Conservation (phyloP, 2,329 filamentous ascomycete genomes). For the Aspergillus hortae region DNA sequence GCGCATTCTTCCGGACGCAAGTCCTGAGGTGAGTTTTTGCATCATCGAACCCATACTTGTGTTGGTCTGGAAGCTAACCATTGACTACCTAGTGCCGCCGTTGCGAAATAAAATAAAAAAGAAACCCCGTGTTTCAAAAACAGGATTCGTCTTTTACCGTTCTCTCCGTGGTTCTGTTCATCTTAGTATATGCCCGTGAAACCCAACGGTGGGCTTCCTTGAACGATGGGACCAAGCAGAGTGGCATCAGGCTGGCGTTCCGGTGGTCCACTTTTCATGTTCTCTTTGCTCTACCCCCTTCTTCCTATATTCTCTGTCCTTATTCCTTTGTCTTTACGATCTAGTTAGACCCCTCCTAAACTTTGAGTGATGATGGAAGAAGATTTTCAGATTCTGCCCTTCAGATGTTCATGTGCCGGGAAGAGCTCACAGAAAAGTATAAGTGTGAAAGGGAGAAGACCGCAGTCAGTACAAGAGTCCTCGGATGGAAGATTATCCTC, state of each 20-base stretch:
- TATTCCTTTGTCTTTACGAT: constrained; percentile 16
- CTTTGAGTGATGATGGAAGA: constrained; percentile 2
- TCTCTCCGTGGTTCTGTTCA: constrained; percentile 31
- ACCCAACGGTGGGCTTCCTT: constrained; percentile 17
- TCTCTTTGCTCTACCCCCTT: constrained; percentile 19
- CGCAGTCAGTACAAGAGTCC: too few species aligned
- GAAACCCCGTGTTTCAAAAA: constrained; percentile 6
- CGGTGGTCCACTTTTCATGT: constrained; percentile 31
- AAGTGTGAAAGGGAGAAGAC: neutral
- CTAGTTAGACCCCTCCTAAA: constrained; percentile 1
- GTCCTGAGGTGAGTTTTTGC: constrained; percentile 61
- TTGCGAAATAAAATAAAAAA: constrained; percentile 43
- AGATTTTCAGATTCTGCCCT: neutral
- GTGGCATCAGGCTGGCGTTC: constrained; percentile 43
- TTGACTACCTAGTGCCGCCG: constrained; percentile 38
- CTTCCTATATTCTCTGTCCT: constrained; percentile 13
- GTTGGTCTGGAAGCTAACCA: constrained; percentile 4
- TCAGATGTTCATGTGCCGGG: neutral
- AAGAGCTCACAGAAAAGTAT: neutral
- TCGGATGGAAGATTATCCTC: too few species aligned
- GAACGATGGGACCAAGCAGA: constrained; percentile 34
- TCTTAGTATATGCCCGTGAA: constrained; percentile 28
- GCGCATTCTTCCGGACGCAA: constrained; percentile 96
- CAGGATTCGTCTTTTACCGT: constrained; percentile 28
- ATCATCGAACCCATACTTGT: neutral